Percentiles rank a stretch among this genome's conserved stretches.
These are phyloP conservation scores for Amylocystis lapponica DNA, from an alignment of 768 basidiomycete genomes.

Conservation along the genomic window DNA sequence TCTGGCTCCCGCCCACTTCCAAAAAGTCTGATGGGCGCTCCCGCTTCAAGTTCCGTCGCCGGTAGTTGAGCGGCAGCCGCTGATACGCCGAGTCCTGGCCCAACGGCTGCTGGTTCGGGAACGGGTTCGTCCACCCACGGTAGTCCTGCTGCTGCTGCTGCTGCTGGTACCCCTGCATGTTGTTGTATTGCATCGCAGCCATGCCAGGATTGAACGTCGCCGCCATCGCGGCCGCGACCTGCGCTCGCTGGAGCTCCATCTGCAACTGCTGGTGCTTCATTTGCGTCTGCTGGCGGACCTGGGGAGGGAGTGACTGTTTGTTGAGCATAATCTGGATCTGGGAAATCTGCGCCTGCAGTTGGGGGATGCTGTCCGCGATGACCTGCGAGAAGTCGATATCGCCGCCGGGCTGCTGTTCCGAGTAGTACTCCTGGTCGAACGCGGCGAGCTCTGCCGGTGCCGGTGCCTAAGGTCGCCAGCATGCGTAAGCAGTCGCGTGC, in stretches of 20 bases:
- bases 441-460: slow-evolving; percentile 1
- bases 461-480: not conserved
- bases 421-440: slow-evolving; percentile 58
- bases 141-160: slow-evolving; percentile 40
- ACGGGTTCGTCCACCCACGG: slow-evolving; percentile 51
- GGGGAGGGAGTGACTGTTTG: slow-evolving; percentile 65
- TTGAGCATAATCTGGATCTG: slow-evolving; percentile 78
- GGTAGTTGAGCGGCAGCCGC: slow-evolving; percentile 74
- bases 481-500: not conserved
- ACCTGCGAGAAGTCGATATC: slow-evolving; percentile 66
- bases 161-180: slow-evolving; percentile 27
- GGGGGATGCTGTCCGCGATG: slow-evolving; percentile 69
- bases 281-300: slow-evolving; percentile 74
- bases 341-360: slow-evolving; percentile 80
- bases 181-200: slow-evolving; percentile 30
- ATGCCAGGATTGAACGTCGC: slow-evolving; percentile 41
- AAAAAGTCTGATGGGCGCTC: slow-evolving; percentile 82
- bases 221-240: slow-evolving; percentile 61
- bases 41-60: slow-evolving; percentile 70
- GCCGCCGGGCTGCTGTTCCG: slow-evolving; percentile 61
- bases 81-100: slow-evolving; percentile 85
- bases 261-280: slow-evolving; percentile 80
- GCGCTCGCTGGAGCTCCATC: slow-evolving; percentile 74
- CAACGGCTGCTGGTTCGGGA: slow-evolving; percentile 57
- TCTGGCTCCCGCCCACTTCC: slow-evolving; percentile 56